phyloP scores from a whole-genome alignment of 2,329 filamentous ascomycete genomes.

The Cladosporium velox region DNA sequence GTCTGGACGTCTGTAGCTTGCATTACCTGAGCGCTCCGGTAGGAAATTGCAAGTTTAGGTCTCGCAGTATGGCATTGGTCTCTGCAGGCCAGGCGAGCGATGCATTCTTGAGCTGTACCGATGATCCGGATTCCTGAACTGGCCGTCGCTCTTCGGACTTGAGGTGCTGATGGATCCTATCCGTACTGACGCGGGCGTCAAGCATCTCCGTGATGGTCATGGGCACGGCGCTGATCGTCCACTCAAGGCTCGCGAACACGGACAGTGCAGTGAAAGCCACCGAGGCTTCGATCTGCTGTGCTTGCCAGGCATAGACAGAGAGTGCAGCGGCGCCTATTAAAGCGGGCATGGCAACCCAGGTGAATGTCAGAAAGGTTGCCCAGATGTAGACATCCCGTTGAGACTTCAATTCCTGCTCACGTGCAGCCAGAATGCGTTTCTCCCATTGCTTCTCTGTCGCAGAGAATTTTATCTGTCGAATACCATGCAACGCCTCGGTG shows the following conservation, averaged over 20 bases:
- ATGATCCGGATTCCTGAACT: not conserved
- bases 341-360: not conserved
- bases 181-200: not conserved
- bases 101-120: not conserved
- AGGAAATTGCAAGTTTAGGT: not conserved
- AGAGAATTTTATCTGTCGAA: slow-evolving; percentile 2
- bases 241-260: slow-evolving; percentile 1
- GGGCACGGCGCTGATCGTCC: not conserved
- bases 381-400: not conserved
- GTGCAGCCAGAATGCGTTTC: not conserved
- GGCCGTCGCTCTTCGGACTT: not conserved
- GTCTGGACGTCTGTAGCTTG: not conserved
- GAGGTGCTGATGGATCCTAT: not conserved
- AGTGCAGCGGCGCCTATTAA: not conserved
- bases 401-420: not conserved
- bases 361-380: not conserved
- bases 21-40: not conserved
- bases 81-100: not conserved
- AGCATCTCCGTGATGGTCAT: not conserved
- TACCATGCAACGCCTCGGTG: not conserved
- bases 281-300: not conserved
- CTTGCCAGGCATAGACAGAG: not conserved
- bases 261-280: not conserved
- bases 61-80: not conserved
- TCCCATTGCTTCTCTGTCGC: not conserved